Base-by-base conservation (phyloP, 2,329 filamentous ascomycete species). In the Talaromyces atroroseus region DNA sequence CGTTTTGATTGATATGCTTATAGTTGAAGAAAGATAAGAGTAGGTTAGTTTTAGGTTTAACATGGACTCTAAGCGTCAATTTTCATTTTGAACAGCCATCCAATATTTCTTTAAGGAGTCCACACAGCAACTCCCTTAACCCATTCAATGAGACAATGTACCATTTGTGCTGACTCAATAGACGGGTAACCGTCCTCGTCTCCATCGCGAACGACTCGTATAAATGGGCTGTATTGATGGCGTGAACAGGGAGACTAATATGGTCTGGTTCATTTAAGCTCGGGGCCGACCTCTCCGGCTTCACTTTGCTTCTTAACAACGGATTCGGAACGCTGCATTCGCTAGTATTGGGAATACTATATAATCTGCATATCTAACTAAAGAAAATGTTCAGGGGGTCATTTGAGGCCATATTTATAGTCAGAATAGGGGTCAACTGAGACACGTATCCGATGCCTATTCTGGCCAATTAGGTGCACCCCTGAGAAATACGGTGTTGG, bases 141-240 rank as follows among this genome's bases (percentile, higher is more conserved):
- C 11, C 46, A 34, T 4, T 54, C 56, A 48, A 54, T 53, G 11
- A 57, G 56, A 50, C 46, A 34, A 16, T 57, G 56, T 10, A 57
- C 38, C 26, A 49, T 57, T n/a, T 21, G 26, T 12, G 56, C 50
- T 14, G 56, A 49, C 40, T 57, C 56, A 46, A 57, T 44, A 12
- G 56, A 57, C 11, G 56, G 16, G 46, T 57, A 54, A 3, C 56
- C 56, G 26, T 50, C 36, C 26, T 49, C 56, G 14, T 50, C 51
- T 3, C 46, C 50, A 38, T 50, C 18, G 56, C 56, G 29, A 57
- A 57, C 16, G 56, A 26, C 50, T 57, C 56, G 32, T 57, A 57
- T 24, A 57, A 40, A 20, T 50, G 56, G 24, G 50, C 56, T 11
- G 51, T 54, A 45, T 57, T 57, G 36, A 57, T 44, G 29, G 12